These are phyloP conservation scores for Neofusicoccum cordaticola DNA, from an alignment of 2,329 filamentous ascomycete species.

Conservation along the genomic window DNA sequence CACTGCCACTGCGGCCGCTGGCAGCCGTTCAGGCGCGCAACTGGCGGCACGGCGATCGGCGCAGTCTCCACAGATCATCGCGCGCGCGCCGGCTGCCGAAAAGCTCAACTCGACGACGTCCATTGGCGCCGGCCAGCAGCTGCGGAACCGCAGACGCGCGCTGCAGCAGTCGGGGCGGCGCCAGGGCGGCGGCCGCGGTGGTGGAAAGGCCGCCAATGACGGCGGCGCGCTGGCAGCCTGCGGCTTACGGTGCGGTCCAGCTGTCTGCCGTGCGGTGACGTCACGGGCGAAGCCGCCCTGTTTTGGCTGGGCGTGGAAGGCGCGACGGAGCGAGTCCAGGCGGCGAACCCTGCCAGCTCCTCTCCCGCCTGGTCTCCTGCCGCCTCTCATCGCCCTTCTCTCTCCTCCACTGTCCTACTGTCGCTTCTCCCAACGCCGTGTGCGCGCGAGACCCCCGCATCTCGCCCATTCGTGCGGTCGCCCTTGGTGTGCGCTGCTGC, in stretches of 20 bases:
- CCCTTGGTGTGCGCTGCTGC: background rate
- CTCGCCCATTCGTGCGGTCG: background rate
- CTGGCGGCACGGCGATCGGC: background rate
- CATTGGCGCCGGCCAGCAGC: background rate
- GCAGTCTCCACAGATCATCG: background rate
- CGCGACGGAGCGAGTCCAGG: background rate
- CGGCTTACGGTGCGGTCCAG: background rate
- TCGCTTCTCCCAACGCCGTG: background rate
- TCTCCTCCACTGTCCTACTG: background rate
- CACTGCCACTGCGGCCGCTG: too few relatives aligned
- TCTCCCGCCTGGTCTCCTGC: background rate
- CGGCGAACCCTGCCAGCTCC: background rate
- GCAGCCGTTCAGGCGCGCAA: background rate
- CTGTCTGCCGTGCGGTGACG: background rate
- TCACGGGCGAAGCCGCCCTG: background rate
- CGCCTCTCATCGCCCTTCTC: background rate
- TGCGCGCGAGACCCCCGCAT: background rate
- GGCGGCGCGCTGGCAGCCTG: too few relatives aligned
- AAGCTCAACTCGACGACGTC: background rate
- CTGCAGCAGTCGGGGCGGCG: background rate
- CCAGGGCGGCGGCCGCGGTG: background rate
- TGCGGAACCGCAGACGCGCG: background rate
- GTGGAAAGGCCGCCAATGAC: background rate
- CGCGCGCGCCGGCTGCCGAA: background rate
- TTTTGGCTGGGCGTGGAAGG: background rate